A percentile compares a stretch with the other conserved stretches of the same genome.
Evolutionary conservation across 345 rosid genomes (phyloP).

Genomic region (Anacardium occidentale): DNA sequence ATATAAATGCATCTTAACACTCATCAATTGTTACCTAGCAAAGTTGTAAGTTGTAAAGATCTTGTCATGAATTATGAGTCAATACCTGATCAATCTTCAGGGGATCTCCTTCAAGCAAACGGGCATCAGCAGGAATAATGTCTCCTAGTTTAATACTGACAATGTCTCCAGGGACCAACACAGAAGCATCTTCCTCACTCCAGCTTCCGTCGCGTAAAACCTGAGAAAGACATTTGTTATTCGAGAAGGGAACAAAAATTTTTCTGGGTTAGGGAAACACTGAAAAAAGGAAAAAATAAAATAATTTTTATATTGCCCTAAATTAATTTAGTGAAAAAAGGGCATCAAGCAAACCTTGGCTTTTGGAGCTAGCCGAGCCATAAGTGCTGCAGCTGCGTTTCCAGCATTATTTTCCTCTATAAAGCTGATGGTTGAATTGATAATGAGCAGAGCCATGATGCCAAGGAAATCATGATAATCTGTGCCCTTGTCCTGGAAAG

Average conservation of each 20-base stretch:
- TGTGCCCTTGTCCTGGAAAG: slow-evolving; percentile 30
- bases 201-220: slow-evolving; percentile 51
- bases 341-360: slow-evolving; percentile 37
- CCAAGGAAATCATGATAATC: slow-evolving; percentile 57
- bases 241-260: not conserved
- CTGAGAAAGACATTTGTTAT: slow-evolving; percentile 21
- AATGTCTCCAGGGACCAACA: slow-evolving; percentile 55
- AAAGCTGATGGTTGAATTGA: slow-evolving; percentile 61
- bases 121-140: slow-evolving; percentile 61
- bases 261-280: not conserved
- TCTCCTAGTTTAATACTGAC: slow-evolving; percentile 59
- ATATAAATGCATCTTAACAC: not conserved
- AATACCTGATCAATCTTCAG: slow-evolving; percentile 57
- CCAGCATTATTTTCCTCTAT: slow-evolving; percentile 61
- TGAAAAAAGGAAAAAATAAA: not conserved
- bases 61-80: not conserved
- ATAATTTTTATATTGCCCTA: not conserved
- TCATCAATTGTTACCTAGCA: not conserved
- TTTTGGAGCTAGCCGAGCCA: slow-evolving; percentile 62
- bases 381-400: slow-evolving; percentile 58
- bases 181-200: slow-evolving; percentile 55
- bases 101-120: slow-evolving; percentile 66
- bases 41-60: not conserved
- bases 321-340: not conserved
- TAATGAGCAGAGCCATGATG: slow-evolving; percentile 38